These are phyloP conservation scores for Nothomitra cinnamomea DNA, from an alignment of 2,329 filamentous ascomycete genomes.

Conservation along the genomic window DNA sequence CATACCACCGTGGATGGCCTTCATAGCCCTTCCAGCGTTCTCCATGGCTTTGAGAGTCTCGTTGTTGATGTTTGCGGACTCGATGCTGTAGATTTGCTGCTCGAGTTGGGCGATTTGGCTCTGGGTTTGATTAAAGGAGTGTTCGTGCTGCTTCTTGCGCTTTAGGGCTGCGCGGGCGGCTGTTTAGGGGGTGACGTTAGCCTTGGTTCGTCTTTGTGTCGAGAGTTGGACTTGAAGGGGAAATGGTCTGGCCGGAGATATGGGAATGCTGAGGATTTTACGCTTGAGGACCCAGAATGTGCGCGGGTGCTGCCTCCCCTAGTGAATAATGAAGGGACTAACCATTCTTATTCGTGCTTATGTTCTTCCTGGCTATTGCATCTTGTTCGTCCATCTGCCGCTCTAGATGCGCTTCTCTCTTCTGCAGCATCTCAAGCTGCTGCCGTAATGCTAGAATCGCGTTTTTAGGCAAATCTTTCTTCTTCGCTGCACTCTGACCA, in stretches of 20 bases:
- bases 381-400: constrained; percentile 90
- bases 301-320: neutral
- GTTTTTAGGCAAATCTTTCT: constrained; percentile 91
- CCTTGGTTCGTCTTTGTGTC: neutral
- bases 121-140: constrained; percentile 77
- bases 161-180: constrained; percentile 79
- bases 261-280: neutral
- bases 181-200: constrained; percentile 22
- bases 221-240: neutral
- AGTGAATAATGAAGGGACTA: constrained; percentile 21
- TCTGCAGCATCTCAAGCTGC: constrained; percentile 94
- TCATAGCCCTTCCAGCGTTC: constrained; percentile 78
- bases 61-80: constrained; percentile 96
- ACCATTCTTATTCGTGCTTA: constrained; percentile 84
- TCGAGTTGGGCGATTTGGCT: constrained; percentile 85
- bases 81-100: constrained; percentile 90
- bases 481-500: constrained; percentile 62
- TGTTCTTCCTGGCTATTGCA: constrained; percentile 70
- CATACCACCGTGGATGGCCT: constrained; percentile 75
- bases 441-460: constrained; percentile 76
- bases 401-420: constrained; percentile 81
- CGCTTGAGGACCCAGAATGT: neutral
- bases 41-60: constrained; percentile 92
- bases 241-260: neutral
- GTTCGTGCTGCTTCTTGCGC: constrained; percentile 89